Base-by-base conservation (phyloP, 192 early-diverging fungal genomes). In the Allomyces javanicus region DNA sequence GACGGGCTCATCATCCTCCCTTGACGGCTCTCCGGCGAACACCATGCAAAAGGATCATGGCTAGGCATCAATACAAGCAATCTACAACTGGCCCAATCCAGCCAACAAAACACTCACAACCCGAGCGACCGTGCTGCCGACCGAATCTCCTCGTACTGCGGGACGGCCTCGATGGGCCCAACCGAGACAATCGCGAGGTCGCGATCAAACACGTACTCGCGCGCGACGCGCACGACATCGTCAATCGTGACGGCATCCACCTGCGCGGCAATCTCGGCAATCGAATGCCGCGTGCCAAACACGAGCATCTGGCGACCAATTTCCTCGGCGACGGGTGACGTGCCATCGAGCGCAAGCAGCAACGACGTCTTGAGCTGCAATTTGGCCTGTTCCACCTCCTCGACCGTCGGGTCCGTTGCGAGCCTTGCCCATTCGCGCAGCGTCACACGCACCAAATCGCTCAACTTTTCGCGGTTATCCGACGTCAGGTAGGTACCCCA, bases 311-410 rank as follows among this genome's bases (percentile, higher is more conserved):
- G 95, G 73, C 94, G 89, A 64, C 94, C 95, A 80, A 98, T 96
- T 72, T 98, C 95, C 78, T 97, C 93, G 43, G 91, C 89, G 69
- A 97, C 81, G 22, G 95, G 89, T 1, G 92, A 94, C 69, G 88
- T 93, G 45, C 95, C 94, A 72, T 98, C 94, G 55, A 98, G 80
- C 69, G 85, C 77, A 62, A 96, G 83, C 23, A 98, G 78, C 55
- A 98, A 83, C 25, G 85, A 82, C 5, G 94, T 93, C 83, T 97
- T 98, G 71, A 98, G 86, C 79, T 97, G 93, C 79, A 96, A 92
- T 83, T 96, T 96, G 71, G 95, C 95, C 70, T 93, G 86, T 79
- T 91, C 89, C 23, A 98, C 90, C 77, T 96, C 95, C 64, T 82
- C 83, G 68, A 89, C 85, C 23, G 90, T 89, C 66, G 96, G 86